These are phyloP conservation scores for Ceratorhiza oryzae-sativae DNA, from an alignment of 1,284 basidiomycete genomes.

Conservation along the genomic window DNA sequence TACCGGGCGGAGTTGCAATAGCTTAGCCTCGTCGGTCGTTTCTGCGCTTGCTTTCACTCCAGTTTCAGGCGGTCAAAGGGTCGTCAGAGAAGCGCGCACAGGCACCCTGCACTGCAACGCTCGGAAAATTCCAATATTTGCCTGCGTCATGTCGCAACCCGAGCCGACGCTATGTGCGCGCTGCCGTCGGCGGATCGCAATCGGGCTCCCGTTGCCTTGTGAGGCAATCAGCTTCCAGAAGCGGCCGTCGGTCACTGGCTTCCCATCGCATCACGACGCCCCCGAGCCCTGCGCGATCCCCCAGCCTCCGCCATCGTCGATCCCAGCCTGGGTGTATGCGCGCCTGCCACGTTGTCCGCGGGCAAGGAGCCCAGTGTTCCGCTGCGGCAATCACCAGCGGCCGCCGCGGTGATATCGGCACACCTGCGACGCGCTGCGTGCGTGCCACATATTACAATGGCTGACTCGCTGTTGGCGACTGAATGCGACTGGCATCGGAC, in stretches of 20 bases:
- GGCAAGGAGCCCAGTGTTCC: too few relatives aligned
- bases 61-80: conserved; percentile 21
- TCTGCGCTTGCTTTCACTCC: background rate
- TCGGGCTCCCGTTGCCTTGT: background rate
- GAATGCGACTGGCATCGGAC: background rate
- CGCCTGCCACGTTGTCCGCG: conserved; percentile 1
- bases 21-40: conserved; percentile 1
- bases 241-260: background rate
- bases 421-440: background rate
- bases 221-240: conserved; percentile 16
- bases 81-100: background rate
- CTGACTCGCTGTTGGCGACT: background rate
- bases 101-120: background rate
- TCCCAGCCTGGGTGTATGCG: conserved; percentile 8
- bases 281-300: too few relatives aligned
- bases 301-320: too few relatives aligned
- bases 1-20: background rate
- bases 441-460: background rate
- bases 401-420: conserved; percentile 1
- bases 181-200: background rate
- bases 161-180: background rate
- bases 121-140: background rate
- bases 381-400: background rate
- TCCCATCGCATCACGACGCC: too few relatives aligned
- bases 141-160: background rate